Conservation (phyloP, 345 rosid genomes). For the Citrus sinensis region DVS_A1.0 CM039168.1:3653001-3653500, state of each 20-base stretch:
- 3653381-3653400: neutral
- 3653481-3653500: neutral
- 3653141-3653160: neutral
- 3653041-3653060: constrained; percentile 4
- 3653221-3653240: constrained; percentile 3
- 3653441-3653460: neutral
- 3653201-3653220: constrained; percentile 20
- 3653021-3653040: neutral
- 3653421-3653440: neutral
- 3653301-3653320: neutral
- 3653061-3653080: constrained; percentile 84
- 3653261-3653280: constrained; percentile 33
- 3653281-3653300: neutral
- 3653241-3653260: constrained; percentile 27
- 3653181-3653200: neutral
- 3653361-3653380: too few species aligned
- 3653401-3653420: neutral
- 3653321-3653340: too few species aligned
- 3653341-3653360: too few species aligned
- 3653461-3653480: neutral
- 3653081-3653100: constrained; percentile 85
- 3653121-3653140: constrained; percentile 23
- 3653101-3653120: constrained; percentile 73
- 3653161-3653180: too few species aligned
- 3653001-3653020: too few species aligned